Evolutionary conservation across 108 stramenopile species (phyloP).

Genomic region (Phaeodactylum tricornutum): DNA sequence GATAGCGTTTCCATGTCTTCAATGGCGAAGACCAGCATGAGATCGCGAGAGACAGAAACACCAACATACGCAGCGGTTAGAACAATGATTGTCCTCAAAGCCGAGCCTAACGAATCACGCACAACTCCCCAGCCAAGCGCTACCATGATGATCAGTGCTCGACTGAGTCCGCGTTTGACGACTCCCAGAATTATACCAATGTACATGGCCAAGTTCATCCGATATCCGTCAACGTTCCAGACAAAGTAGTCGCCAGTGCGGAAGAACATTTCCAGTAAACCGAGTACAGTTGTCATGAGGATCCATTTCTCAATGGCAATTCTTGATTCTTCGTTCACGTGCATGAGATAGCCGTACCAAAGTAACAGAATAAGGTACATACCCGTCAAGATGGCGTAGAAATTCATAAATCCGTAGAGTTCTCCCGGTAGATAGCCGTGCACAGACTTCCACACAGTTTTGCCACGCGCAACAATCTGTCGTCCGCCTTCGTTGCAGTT

Average conservation of each 20-base stretch:
- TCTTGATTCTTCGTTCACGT: constrained; percentile 45
- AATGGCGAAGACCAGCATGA: constrained; percentile 61
- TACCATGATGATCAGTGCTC: constrained; percentile 76
- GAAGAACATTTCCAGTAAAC: constrained; percentile 62
- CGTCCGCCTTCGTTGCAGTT: constrained; percentile 76
- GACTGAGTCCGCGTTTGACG: constrained; percentile 63
- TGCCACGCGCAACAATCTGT: constrained; percentile 41
- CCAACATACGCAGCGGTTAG: constrained; percentile 57
- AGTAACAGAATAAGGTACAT: constrained; percentile 34
- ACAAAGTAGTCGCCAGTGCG: constrained; percentile 64
- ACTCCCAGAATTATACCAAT: constrained; percentile 59
- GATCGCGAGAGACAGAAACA: constrained; percentile 38
- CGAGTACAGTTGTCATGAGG: constrained; percentile 55
- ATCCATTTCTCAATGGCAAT: constrained; percentile 82
- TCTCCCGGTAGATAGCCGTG: constrained; percentile 83
- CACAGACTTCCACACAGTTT: constrained; percentile 53
- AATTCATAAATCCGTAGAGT: constrained; percentile 78
- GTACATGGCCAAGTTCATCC: constrained; percentile 60
- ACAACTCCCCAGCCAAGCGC: constrained; percentile 78
- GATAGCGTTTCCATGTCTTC: constrained; percentile 57
- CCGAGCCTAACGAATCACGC: constrained; percentile 55
- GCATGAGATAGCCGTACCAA: constrained; percentile 60
- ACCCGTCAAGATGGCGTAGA: constrained; percentile 35
- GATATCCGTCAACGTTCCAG: constrained; percentile 75
- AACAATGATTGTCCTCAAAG: constrained; percentile 52